A percentile compares a stretch with the other conserved stretches of the same genome.
phyloP scores from a whole-genome alignment of 306 rosid genomes.

The Lotus japonicus region DNA sequence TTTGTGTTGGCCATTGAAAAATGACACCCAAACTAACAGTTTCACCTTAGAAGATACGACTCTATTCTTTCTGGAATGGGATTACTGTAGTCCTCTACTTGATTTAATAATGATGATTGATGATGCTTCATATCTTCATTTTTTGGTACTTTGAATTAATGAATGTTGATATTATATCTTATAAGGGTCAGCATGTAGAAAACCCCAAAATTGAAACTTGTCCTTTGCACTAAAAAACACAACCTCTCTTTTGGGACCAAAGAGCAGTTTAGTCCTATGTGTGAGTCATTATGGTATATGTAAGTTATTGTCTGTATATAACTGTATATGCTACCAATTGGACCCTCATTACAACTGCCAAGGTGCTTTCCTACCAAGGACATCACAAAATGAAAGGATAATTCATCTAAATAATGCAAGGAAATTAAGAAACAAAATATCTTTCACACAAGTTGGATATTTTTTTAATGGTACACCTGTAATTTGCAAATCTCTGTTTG shows the following conservation, averaged over 20 bases:
- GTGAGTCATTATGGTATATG: neutral
- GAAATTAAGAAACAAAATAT: neutral
- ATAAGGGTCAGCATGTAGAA: neutral
- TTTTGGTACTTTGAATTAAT: neutral
- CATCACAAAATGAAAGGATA: neutral
- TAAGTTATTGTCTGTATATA: neutral
- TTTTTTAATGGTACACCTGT: no score
- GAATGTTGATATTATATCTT: neutral
- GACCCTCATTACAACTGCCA: neutral
- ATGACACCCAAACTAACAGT: conserved; percentile 14
- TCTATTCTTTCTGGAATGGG: neutral
- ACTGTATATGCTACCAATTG: neutral
- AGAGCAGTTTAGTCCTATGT: neutral
- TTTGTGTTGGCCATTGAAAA: neutral
- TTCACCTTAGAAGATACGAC: conserved; percentile 40
- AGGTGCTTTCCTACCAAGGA: neutral
- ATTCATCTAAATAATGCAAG: neutral
- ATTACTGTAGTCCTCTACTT: neutral
- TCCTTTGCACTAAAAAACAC: neutral
- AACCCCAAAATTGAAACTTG: neutral
- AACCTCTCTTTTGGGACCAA: conserved; percentile 15
- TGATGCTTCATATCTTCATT: neutral
- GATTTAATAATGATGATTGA: neutral
- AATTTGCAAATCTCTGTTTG: no score
- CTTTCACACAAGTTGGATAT: no score